Base-by-base conservation (phyloP, 2,329 filamentous ascomycete genomes). In the Apiospora kogelbergensis region DNA sequence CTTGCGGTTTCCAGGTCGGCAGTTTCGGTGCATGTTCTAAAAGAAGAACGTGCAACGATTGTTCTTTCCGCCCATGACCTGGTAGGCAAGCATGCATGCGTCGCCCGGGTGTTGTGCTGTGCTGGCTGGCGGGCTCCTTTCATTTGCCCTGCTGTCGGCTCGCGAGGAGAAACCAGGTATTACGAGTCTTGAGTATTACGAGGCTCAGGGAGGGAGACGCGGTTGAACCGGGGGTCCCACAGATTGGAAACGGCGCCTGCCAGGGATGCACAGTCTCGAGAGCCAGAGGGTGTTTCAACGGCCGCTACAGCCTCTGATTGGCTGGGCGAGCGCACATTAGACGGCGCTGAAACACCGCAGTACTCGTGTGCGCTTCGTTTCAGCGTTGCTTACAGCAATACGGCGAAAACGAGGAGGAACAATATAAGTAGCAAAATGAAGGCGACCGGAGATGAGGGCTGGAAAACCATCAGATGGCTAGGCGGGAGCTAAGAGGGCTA, bases 301-400 rank as follows among this genome's bases (percentile, higher is more conserved):
- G 40, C 5, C 30, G 53, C 30, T 60, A 30, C 30, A n/a, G 20
- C 30, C 53, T 37, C 53, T 60, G 53, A 60, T 60, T 60, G 53
- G 53, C 53, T 3, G 40, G 26, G 53, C 17, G 6, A 20, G 7
- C 26, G 37, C 3, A 60, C 30, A 60, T 60, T 60, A n/a, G 53
- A 60, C 30, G 53, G 53, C 30, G 48, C 53, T 60, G 53, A 60
- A 60, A 60, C 53, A 10, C 53, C 53, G 53, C 53, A 37, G 53
- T 22, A 37, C 53, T 60, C 53, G 53, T 37, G 53, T 60, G 30
- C 30, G 53, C 53, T 60, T 60, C 53, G 53, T 60, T 60, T 60
- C 53, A 60, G 37, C 30, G 26, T 60, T 42, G n/a, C n/a, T n/a
- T n/a, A n/a, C 20, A 37, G 22, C 53, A n/a, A 60, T 37, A 60